A percentile compares a stretch with the other conserved stretches of the same genome.
Conservation (phyloP, 805 yeast genomes). For the Hanseniaspora thailandica region DNA sequence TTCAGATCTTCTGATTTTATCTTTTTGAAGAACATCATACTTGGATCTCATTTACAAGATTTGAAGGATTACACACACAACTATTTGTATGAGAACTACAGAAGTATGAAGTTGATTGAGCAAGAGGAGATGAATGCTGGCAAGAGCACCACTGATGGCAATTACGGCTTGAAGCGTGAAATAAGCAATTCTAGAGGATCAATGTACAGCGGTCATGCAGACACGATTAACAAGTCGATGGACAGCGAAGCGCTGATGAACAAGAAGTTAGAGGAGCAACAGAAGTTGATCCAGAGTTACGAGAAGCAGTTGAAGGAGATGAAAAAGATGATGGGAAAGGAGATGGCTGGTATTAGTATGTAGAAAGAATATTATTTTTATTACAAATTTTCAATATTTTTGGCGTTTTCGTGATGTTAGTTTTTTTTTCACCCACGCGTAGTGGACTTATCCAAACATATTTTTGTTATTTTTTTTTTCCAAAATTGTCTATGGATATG, state of each 20-base stretch:
- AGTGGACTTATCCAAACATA: background rate
- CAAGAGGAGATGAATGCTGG: background rate
- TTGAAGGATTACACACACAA: conserved; percentile 72
- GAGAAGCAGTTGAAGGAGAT: conserved; percentile 20
- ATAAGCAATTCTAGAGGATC: background rate
- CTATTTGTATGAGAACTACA: conserved; percentile 62
- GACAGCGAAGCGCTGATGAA: background rate
- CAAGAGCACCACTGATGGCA: background rate
- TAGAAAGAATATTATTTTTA: background rate
- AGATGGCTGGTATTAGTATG: background rate
- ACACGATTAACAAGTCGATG: background rate
- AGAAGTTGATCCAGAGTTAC: conserved; percentile 21
- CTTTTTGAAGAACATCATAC: conserved; percentile 54
- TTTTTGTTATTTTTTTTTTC: background rate
- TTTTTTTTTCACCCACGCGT: too few relatives aligned
- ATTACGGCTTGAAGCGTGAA: background rate
- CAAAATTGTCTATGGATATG: background rate
- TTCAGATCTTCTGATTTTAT: conserved; percentile 58
- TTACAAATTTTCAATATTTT: background rate
- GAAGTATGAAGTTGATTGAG: conserved; percentile 52
- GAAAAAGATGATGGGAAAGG: conserved; percentile 17
- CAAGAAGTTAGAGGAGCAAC: conserved; percentile 19
- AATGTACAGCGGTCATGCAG: background rate
- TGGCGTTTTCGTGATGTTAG: too few relatives aligned
- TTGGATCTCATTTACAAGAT: conserved; percentile 71